Evolutionary conservation across 805 yeast genomes (phyloP).

Genomic region (Maudiozyma serrabonitensis): DNA sequence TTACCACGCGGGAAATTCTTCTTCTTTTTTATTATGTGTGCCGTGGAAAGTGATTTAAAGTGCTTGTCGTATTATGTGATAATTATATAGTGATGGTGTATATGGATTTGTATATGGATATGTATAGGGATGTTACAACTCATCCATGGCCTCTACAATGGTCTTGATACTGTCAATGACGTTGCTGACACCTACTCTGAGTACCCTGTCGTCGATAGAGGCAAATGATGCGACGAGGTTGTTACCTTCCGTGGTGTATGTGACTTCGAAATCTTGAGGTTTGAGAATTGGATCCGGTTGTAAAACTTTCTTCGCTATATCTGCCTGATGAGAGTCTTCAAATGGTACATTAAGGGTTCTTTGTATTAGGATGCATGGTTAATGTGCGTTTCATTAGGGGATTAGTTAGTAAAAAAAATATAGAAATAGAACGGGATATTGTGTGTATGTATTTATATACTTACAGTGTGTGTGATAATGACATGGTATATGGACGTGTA

Average conservation of each 20-base stretch:
- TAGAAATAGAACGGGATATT: too few species aligned
- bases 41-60: too few species aligned
- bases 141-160: conserved; percentile 71
- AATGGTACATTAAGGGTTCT: conserved; percentile 55
- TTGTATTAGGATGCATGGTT: not conserved
- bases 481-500: too few species aligned
- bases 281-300: conserved; percentile 75
- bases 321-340: conserved; percentile 46
- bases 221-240: conserved; percentile 39
- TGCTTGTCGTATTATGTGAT: too few species aligned
- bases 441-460: too few species aligned
- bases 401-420: too few species aligned
- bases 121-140: conserved; percentile 16
- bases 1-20: too few species aligned
- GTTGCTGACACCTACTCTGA: conserved; percentile 78
- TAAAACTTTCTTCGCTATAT: conserved; percentile 50
- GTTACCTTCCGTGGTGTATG: conserved; percentile 31
- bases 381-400: too few species aligned
- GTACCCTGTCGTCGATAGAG: conserved; percentile 61
- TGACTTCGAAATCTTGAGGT: conserved; percentile 51
- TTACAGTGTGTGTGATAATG: too few species aligned
- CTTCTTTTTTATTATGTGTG: too few species aligned
- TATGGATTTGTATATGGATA: too few species aligned
- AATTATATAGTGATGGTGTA: too few species aligned
- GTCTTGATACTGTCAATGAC: conserved; percentile 69